These are phyloP conservation scores for Ceratocystis papillata DNA, from an alignment of 2,329 filamentous ascomycete species.

Conservation along the genomic window DNA sequence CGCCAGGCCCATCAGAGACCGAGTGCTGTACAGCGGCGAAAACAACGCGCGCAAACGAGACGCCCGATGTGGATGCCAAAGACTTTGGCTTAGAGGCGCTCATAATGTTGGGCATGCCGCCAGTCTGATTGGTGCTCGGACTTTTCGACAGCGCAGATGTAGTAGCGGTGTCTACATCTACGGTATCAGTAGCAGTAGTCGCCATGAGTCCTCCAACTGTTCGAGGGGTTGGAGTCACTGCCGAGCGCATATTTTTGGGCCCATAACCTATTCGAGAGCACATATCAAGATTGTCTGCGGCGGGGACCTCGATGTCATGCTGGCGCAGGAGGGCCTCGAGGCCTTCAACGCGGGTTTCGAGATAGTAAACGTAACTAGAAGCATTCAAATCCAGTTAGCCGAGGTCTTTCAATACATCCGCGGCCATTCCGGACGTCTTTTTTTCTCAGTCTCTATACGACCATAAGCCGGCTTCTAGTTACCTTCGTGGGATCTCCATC, in stretches of 20 bases:
- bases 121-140: conserved; percentile 27
- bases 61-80: conserved; percentile 74
- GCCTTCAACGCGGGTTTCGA: conserved; percentile 75
- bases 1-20: conserved; percentile 38
- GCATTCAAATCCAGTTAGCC: conserved; percentile 7
- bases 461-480: conserved; percentile 37
- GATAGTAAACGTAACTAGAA: conserved; percentile 78
- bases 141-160: not conserved
- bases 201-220: not conserved
- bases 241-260: conserved; percentile 22
- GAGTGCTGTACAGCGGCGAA: conserved; percentile 81
- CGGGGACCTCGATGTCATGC: conserved; percentile 60
- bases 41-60: conserved; percentile 88
- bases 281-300: conserved; percentile 58
- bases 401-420: not conserved
- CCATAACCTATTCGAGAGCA: conserved; percentile 42
- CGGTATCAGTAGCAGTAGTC: not conserved
- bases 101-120: conserved; percentile 61
- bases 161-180: not conserved
- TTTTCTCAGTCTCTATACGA: too few species aligned
- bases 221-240: conserved; percentile 8
- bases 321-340: conserved; percentile 64
- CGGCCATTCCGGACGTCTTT: too few species aligned
- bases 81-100: conserved; percentile 69
- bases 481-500: conserved; percentile 85